phyloP scores from a whole-genome alignment of 2,329 filamentous ascomycete species.

The Diaporthe aspalathi region DNA sequence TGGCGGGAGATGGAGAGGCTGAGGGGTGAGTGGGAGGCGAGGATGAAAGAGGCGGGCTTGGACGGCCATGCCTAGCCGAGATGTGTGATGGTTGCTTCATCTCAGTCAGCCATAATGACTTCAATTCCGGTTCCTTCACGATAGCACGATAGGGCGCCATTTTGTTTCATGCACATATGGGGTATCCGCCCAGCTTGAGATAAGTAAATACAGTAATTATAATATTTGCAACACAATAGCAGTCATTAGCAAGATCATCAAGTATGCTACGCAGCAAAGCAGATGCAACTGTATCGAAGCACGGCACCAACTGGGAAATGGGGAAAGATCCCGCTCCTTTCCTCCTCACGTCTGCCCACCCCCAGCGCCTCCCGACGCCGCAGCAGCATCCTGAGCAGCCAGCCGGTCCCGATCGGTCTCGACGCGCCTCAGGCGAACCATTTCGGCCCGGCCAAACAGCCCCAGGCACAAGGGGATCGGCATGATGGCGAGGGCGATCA shows the following conservation, averaged over 20 bases:
- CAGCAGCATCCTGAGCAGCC: neutral
- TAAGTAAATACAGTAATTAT: slow-evolving; percentile 10
- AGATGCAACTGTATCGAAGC: neutral
- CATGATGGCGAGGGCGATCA: slow-evolving; percentile 72
- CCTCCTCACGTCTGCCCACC: slow-evolving; percentile 27
- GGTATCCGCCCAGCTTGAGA: neutral
- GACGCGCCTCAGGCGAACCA: slow-evolving; percentile 63
- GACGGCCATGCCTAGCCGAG: slow-evolving; percentile 1
- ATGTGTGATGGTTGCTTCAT: neutral
- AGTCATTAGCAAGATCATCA: neutral
- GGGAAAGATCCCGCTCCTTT: neutral
- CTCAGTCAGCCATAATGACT: too few relatives aligned
- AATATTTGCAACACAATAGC: slow-evolving; percentile 1
- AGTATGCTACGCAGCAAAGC: neutral
- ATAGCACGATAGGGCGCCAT: neutral
- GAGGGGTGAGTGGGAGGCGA: slow-evolving; percentile 73
- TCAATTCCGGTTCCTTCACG: neutral
- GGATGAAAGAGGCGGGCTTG: slow-evolving; percentile 44
- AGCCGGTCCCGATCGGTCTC: slow-evolving; percentile 51
- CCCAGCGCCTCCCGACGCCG: slow-evolving; percentile 42
- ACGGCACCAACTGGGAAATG: neutral
- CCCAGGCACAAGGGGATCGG: slow-evolving; percentile 78
- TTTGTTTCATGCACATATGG: neutral
- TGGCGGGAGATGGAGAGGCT: slow-evolving; percentile 81
- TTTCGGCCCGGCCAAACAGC: slow-evolving; percentile 70